phyloP scores from a whole-genome alignment of 1,284 basidiomycete species.

The Apiotrichum laibachii region DNA sequence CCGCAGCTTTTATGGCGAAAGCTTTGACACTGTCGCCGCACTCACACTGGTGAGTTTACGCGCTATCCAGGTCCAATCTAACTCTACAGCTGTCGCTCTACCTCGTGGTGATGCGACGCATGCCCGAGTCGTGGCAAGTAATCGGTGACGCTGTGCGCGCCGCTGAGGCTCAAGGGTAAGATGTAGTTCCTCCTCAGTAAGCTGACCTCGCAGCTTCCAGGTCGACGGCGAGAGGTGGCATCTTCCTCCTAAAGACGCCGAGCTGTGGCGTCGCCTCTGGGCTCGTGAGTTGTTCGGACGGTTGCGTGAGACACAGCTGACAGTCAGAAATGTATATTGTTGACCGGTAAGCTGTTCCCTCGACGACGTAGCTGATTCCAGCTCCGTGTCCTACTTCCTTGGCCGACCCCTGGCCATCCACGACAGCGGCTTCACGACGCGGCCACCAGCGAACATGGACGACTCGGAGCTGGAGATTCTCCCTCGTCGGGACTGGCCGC shows the following conservation, averaged over 20 bases:
- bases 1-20: conserved; percentile 32
- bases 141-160: conserved; percentile 29
- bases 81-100: conserved; percentile 30
- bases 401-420: conserved; percentile 38
- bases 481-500: conserved; percentile 17
- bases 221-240: conserved; percentile 36
- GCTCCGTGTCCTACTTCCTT: conserved; percentile 37
- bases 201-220: conserved; percentile 27
- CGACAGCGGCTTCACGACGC: conserved; percentile 28
- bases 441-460: conserved; percentile 28
- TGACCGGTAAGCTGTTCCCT: conserved; percentile 23
- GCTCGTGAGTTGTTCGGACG: conserved; percentile 26
- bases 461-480: conserved; percentile 26
- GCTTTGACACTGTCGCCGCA: conserved; percentile 35
- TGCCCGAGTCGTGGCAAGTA: conserved; percentile 37
- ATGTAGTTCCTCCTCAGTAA: neutral
- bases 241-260: conserved; percentile 29
- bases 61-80: conserved; percentile 3
- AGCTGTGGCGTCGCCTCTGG: conserved; percentile 36
- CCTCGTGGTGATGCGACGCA: conserved; percentile 28
- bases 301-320: conserved; percentile 4
- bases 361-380: conserved; percentile 2
- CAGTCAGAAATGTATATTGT: conserved; percentile 32
- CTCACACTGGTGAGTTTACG: conserved; percentile 22
- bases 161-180: conserved; percentile 38